phyloP scores from a whole-genome alignment of 192 early-diverging fungal species.

The Coemansia guatemalensis region DNA sequence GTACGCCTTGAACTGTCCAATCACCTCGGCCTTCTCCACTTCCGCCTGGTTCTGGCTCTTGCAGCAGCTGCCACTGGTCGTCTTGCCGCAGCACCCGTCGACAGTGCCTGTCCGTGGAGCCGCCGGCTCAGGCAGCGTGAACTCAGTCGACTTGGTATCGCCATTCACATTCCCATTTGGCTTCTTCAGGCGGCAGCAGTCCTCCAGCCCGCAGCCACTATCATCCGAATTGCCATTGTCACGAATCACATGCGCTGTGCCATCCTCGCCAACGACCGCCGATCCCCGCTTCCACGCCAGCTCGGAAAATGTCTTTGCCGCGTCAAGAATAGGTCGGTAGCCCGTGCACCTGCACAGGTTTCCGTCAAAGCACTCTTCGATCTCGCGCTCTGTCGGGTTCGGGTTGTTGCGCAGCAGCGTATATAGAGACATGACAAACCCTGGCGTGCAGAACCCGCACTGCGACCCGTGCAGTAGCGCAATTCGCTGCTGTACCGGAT shows the following conservation, averaged over 20 bases:
- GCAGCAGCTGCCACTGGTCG: slow-evolving; percentile 17
- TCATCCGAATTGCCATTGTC: slow-evolving; percentile 20
- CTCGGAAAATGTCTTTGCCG: slow-evolving; percentile 68
- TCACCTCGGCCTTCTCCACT: slow-evolving; percentile 31
- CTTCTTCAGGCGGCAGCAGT: slow-evolving; percentile 53
- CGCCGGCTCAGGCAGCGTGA: slow-evolving; percentile 17
- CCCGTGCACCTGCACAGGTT: slow-evolving; percentile 93
- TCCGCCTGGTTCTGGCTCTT: slow-evolving; percentile 27
- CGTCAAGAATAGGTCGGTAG: slow-evolving; percentile 83
- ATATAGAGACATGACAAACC: slow-evolving; percentile 88
- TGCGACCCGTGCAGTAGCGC: slow-evolving; percentile 77
- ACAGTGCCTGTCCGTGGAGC: not conserved
- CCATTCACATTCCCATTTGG: too few relatives aligned
- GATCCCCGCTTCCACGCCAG: slow-evolving; percentile 45
- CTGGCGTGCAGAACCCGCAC: slow-evolving; percentile 91
- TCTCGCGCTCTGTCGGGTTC: slow-evolving; percentile 63
- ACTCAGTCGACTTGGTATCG: not conserved
- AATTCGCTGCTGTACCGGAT: slow-evolving; percentile 75
- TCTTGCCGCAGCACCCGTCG: slow-evolving; percentile 9
- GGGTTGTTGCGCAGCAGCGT: slow-evolving; percentile 72
- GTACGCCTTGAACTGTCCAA: slow-evolving; percentile 58
- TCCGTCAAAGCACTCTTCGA: slow-evolving; percentile 84
- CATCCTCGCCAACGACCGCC: slow-evolving; percentile 11
- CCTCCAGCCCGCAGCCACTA: slow-evolving; percentile 52
- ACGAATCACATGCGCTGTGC: slow-evolving; percentile 9